Percentiles rank a stretch among this genome's conserved stretches.
Conservation (phyloP, 495 filamentous ascomycete species). For the Trichoderma orchidacearum region DNA sequence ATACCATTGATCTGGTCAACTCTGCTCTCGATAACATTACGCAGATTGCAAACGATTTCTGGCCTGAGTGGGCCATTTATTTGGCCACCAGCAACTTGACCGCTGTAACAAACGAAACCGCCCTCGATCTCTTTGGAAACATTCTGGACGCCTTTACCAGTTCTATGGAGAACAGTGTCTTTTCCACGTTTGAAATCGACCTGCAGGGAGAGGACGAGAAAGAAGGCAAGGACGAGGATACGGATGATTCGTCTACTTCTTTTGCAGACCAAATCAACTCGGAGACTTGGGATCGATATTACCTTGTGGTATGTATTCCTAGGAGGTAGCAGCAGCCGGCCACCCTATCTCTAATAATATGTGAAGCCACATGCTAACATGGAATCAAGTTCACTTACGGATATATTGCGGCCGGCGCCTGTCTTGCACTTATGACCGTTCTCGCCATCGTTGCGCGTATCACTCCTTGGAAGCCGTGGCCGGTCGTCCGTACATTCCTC, state of each 20-base stretch:
- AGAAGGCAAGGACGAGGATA: background rate
- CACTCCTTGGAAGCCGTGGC: constrained; percentile 16
- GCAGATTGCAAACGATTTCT: constrained; percentile 12
- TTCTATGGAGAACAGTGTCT: constrained; percentile 9
- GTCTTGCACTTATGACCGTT: constrained; percentile 24
- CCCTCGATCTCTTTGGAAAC: background rate
- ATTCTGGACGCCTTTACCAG: background rate
- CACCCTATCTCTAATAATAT: background rate
- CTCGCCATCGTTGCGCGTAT: constrained; percentile 21
- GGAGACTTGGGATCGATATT: constrained; percentile 27
- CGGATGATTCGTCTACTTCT: background rate
- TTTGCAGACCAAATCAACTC: constrained; percentile 3
- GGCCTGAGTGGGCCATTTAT: background rate
- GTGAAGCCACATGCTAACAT: constrained; percentile 1
- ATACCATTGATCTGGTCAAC: constrained; percentile 7
- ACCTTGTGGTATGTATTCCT: constrained; percentile 15
- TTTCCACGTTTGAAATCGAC: constrained; percentile 13
- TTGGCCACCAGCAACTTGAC: background rate
- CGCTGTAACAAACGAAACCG: background rate
- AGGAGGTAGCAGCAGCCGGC: no score
- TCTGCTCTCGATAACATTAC: constrained; percentile 10
- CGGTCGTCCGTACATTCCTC: constrained; percentile 19
- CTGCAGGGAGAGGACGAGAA: constrained; percentile 2
- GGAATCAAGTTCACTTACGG: constrained; percentile 24
- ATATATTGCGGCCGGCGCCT: constrained; percentile 28